These are phyloP conservation scores for Amanita pallidorosea DNA, from an alignment of 768 basidiomycete genomes.

Conservation along the genomic window DNA sequence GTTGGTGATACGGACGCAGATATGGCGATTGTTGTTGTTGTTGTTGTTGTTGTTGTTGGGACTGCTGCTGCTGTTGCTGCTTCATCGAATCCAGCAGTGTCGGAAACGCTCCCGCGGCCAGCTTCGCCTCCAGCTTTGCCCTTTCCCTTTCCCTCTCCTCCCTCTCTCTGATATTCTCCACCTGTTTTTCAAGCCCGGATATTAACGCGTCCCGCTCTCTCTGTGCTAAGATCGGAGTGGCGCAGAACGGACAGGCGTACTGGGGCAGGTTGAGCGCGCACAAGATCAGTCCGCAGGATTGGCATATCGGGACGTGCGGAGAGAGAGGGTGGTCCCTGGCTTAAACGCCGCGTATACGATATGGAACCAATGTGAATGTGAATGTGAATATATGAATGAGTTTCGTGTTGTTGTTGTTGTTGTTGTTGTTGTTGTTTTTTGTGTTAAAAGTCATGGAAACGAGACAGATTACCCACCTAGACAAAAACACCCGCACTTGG, in stretches of 20 bases:
- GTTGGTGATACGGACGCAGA: no score
- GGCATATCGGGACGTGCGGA: conserved; percentile 42
- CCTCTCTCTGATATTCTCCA: conserved; percentile 29
- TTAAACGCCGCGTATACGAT: conserved; percentile 13
- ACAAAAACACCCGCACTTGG: conserved; percentile 62
- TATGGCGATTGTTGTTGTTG: not conserved
- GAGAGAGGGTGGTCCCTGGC: conserved; percentile 54
- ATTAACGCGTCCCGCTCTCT: conserved; percentile 25
- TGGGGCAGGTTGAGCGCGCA: conserved; percentile 47
- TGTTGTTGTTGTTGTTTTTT: no score
- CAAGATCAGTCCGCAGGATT: conserved; percentile 49
- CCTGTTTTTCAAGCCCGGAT: conserved; percentile 29
- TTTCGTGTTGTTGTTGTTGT: no score
- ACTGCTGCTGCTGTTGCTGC: not conserved
- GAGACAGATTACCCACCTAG: conserved; percentile 29
- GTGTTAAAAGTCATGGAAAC: not conserved
- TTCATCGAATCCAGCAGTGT: conserved; percentile 22
- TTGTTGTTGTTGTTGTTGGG: not conserved
- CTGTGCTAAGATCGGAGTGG: conserved; percentile 23
- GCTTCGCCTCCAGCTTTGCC: conserved; percentile 34
- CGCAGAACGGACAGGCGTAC: conserved; percentile 46
- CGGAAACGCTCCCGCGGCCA: conserved; percentile 54
- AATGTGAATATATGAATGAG: not conserved
- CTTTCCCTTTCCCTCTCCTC: conserved; percentile 41
- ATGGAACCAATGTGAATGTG: no score